phyloP scores from a whole-genome alignment of 2,329 filamentous ascomycete species.

The Colletotrichum cuscutae region DNA sequence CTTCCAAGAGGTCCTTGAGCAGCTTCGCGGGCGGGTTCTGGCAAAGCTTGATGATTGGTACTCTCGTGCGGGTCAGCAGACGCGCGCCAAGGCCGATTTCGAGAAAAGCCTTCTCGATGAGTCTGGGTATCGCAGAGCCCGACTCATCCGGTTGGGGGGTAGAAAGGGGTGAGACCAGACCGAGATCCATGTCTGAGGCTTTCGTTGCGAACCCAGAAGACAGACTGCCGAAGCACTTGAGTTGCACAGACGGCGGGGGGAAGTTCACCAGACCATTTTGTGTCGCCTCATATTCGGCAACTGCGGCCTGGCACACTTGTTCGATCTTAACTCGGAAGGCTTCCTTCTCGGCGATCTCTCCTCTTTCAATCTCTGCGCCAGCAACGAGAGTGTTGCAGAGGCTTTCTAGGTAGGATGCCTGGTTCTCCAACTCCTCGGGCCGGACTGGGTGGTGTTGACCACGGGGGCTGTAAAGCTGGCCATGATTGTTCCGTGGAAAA shows the following conservation, averaged over 20 bases:
- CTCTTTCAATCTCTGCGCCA: constrained; percentile 68
- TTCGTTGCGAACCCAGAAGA: constrained; percentile 87
- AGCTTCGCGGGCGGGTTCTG: constrained; percentile 73
- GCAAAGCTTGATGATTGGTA: constrained; percentile 90
- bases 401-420: constrained; percentile 59
- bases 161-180: constrained; percentile 75
- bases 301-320: constrained; percentile 68
- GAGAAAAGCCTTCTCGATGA: constrained; percentile 80
- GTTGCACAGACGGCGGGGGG: constrained; percentile 65
- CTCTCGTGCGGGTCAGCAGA: constrained; percentile 80
- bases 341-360: constrained; percentile 78
- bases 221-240: constrained; percentile 85
- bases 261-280: constrained; percentile 56
- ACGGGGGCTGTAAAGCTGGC: constrained; percentile 44
- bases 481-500: constrained; percentile 36
- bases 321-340: constrained; percentile 74
- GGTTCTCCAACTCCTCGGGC: constrained; percentile 59
- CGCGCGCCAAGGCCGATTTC: constrained; percentile 79
- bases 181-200: constrained; percentile 91
- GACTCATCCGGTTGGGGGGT: constrained; percentile 61
- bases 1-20: constrained; percentile 68
- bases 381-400: constrained; percentile 62
- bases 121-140: constrained; percentile 73
- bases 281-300: constrained; percentile 62
- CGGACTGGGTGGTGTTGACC: constrained; percentile 42